These are phyloP conservation scores for Gynochthodes officinalis DNA, from an alignment of 257 asterid genomes.

Conservation along the genomic window DNA sequence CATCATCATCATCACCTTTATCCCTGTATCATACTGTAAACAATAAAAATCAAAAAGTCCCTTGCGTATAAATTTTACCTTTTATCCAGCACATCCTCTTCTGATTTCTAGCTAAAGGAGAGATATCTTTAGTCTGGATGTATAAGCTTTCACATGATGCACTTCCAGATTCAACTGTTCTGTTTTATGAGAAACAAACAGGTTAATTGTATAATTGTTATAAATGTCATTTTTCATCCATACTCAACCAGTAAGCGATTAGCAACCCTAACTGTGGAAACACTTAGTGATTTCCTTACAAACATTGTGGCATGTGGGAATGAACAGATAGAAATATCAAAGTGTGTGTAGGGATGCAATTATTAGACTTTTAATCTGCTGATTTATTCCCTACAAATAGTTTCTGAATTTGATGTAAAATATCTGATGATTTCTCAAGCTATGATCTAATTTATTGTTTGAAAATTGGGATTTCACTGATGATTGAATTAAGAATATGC, in stretches of 20 bases:
- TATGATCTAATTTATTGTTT: not conserved
- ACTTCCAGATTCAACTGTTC: not conserved
- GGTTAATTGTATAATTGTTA: not conserved
- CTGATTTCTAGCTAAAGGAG: not conserved
- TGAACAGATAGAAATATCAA: not conserved
- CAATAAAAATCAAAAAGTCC: not conserved
- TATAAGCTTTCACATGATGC: not conserved
- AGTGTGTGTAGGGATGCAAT: not conserved
- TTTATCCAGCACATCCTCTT: not conserved
- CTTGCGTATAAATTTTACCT: not conserved
- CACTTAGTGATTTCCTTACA: not conserved
- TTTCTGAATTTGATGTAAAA: not conserved
- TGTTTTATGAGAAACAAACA: not conserved
- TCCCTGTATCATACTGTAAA: too few species aligned
- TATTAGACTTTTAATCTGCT: not conserved
- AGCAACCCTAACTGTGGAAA: not conserved
- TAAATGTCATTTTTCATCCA: not conserved
- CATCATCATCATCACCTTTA: too few species aligned
- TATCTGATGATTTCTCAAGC: not conserved
- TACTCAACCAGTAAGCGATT: not conserved
- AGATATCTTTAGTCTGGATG: not conserved
- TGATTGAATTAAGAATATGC: not conserved
- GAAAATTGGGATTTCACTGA: not conserved
- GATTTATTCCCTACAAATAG: not conserved
- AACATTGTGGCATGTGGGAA: not conserved